Conservation (phyloP, 257 asterid species). For the Ehretia macrophylla region DNA sequence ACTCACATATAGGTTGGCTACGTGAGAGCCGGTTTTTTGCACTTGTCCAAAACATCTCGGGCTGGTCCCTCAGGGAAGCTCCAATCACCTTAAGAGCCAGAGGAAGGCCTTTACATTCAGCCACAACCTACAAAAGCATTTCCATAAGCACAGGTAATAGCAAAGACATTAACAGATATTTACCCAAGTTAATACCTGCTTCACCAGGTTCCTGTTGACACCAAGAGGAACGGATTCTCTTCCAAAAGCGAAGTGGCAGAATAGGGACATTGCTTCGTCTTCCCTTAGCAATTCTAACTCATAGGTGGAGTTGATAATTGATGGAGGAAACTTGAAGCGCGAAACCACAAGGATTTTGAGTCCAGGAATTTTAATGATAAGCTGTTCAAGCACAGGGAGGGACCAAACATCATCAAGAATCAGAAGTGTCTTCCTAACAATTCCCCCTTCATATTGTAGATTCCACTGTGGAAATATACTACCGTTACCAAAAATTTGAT, state of each 20-base stretch:
- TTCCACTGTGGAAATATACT: slow-evolving; percentile 32
- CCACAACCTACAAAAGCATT: slow-evolving; percentile 45
- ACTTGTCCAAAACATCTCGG: slow-evolving; percentile 77
- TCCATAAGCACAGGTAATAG: slow-evolving; percentile 5
- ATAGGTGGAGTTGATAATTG: slow-evolving; percentile 50
- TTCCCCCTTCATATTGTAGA: slow-evolving; percentile 22
- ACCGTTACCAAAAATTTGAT: slow-evolving; percentile 12
- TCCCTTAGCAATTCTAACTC: slow-evolving; percentile 70
- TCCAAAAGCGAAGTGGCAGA: slow-evolving; percentile 82
- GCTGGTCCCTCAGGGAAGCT: slow-evolving; percentile 71
- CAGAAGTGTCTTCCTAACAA: slow-evolving; percentile 36
- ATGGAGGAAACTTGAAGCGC: slow-evolving; percentile 57
- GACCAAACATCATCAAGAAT: slow-evolving; percentile 94
- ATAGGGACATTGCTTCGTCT: slow-evolving; percentile 68
- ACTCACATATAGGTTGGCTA: slow-evolving; percentile 69
- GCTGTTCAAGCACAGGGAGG: slow-evolving; percentile 60
- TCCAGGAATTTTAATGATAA: slow-evolving; percentile 53
- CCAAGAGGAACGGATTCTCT: slow-evolving; percentile 50
- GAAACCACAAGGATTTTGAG: slow-evolving; percentile 81
- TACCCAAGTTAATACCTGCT: slow-evolving; percentile 46
- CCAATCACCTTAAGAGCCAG: slow-evolving; percentile 89
- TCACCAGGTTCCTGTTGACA: slow-evolving; percentile 46
- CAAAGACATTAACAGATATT: neutral
- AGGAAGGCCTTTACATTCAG: slow-evolving; percentile 89
- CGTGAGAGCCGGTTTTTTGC: slow-evolving; percentile 69